Evolutionary conservation across 2,329 filamentous ascomycete species (phyloP), one percentile per base, ranked within the genome.

Genomic region (Botrytis galanthina): DNA sequence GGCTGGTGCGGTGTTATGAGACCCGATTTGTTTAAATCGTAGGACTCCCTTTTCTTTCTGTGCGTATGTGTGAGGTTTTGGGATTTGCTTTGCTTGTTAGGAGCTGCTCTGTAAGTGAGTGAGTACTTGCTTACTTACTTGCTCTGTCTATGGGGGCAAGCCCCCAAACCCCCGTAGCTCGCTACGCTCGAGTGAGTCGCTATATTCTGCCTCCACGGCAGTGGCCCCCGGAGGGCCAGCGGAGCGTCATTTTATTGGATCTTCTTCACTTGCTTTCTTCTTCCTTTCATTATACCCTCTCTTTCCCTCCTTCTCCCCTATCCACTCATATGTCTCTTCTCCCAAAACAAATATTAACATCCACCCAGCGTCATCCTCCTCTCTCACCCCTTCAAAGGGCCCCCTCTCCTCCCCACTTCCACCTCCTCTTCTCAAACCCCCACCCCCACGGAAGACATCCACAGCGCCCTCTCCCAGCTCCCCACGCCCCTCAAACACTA

Each of bases 401-500:
- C n/a, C 9, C 60, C 60, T 14, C 22, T 64, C n/a, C 60, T 66
- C 44, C 60, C 70, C 48, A 51, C 26, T n/a, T n/a, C 70, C 20
- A 66, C 32, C 3, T n/a, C 70, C 20, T 46, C 32, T 4, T 78
- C 79, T 75, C 77, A 76, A 71, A 79, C 79, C 74, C 76, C 76
- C 71, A 14, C 18, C 32, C 29, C 66, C 77, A 22, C 72, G n/a
- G 20, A 22, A 22, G 44, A 22, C 44, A 46, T 90, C 1, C 80
- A 84, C 2, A 84, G 86, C 29, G 88, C 89, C 0, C 79, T 88
- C 44, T 46, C 86, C 0, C 82, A 83, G 59, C 83, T 90, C 1
- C 80, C 84, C 2, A 84, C 86, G n/a, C 88, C 89, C 0, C 79
- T 88, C 14, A 92, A 92, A 79, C 90, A 92, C 79, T 93, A 92